Evolutionary conservation across 805 yeast species (phyloP), one percentile per base, ranked within the genome.

Genomic region (Pichia eremophila): DNA sequence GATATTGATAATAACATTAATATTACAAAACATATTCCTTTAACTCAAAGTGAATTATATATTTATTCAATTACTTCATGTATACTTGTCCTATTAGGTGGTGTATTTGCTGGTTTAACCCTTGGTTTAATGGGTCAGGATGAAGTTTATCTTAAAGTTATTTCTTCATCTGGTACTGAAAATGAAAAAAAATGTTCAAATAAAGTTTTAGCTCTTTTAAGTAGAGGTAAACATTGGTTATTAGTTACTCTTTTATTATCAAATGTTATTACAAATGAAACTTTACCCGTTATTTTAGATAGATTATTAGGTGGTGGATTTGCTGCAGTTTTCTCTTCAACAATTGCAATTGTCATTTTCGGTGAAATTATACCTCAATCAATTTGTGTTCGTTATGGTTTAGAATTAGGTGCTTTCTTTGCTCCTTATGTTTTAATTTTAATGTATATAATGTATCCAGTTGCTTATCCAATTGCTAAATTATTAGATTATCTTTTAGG

Each of bases 321-420:
- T 85, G 90, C 93, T 14, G 99, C 99, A 0, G 96, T 91, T 36
- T 86, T 89, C 14, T 76, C 89, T 12, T 83, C 97, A n/a, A 90
- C 99, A 0, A 90, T 85, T 3, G 78, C 90, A 27, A 91, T 91
- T 61, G 97, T 91, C 44, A 76, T 91, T 12, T 91, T 91, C 66
- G 99, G 99, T 51, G 99, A 91, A 62, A 85, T 91, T 57, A 91
- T 91, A 51, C 99, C 99, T 2, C 99, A 91, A 67, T 82, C 93
- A 19, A 72, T 89, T 39, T 88, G 95, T 66, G 99, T 91, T 18
- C 74, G 97, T 40, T 90, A 87, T 62, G 99, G 99, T 1, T 73
- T 91, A 44, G 84, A 86, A 53, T 83, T 91, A 25, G 99, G 99
- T 40, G 84, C 97, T 3, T 75, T 81, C 54, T 86, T 90, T 64